Conservation (phyloP, 176 grass and related monocot species). For the Thalia dealbata region DNA sequence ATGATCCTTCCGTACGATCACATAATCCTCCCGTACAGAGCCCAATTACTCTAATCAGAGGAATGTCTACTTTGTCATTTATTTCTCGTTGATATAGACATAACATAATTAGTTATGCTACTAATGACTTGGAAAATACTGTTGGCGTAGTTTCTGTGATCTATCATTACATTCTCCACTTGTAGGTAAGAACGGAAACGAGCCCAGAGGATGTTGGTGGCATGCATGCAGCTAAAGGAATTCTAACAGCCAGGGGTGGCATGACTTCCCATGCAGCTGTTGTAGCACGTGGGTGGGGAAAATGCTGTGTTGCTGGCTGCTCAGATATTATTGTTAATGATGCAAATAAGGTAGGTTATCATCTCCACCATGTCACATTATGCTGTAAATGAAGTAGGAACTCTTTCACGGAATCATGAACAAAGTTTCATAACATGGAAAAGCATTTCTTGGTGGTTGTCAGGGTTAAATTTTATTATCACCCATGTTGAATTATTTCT, state of each 20-base stretch:
- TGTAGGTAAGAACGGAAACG: slow-evolving; percentile 87
- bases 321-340: slow-evolving; percentile 70
- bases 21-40: too few relatives aligned
- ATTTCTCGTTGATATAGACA: not conserved
- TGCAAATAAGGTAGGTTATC: slow-evolving; percentile 43
- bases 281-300: slow-evolving; percentile 96
- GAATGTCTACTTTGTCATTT: slow-evolving; percentile 14
- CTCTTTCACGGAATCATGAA: not conserved
- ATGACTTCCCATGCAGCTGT: slow-evolving; percentile 99
- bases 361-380: not conserved
- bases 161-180: not conserved
- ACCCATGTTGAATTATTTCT: not conserved
- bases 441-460: not conserved
- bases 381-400: not conserved
- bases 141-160: not conserved
- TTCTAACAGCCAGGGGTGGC: slow-evolving; percentile 93
- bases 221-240: slow-evolving; percentile 82
- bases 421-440: not conserved
- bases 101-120: too few relatives aligned
- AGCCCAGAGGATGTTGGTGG: slow-evolving; percentile 99
- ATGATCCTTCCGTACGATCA: too few relatives aligned
- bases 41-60: too few relatives aligned
- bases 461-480: not conserved
- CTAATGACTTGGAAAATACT: not conserved
- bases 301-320: slow-evolving; percentile 87